phyloP scores from a whole-genome alignment of 306 rosid genomes.

The Fragaria iinumae region DNA sequence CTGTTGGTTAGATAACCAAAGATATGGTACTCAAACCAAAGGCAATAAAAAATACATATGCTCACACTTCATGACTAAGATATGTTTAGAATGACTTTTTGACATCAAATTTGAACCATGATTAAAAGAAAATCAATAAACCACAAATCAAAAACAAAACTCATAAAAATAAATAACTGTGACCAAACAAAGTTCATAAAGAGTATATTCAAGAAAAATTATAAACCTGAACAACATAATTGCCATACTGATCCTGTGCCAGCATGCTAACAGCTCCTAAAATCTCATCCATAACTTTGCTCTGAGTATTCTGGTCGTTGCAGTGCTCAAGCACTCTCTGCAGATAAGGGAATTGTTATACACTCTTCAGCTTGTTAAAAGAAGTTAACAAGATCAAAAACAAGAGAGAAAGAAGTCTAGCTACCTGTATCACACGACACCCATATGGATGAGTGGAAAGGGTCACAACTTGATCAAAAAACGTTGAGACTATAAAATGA shows the following conservation, averaged over 20 bases:
- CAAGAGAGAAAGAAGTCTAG: not conserved
- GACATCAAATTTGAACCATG: not conserved
- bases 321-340: conserved; percentile 98
- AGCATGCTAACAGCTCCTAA: conserved; percentile 90
- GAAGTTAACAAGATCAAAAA: not conserved
- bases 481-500: conserved; percentile 75
- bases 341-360: conserved; percentile 16
- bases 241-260: conserved; percentile 98
- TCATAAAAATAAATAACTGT: not conserved
- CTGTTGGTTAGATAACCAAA: not conserved
- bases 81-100: not conserved
- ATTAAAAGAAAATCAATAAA: not conserved
- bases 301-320: conserved; percentile 57
- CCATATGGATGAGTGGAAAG: conserved; percentile 97
- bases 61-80: not conserved
- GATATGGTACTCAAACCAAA: not conserved
- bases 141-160: not conserved
- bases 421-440: conserved; percentile 91
- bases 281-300: conserved; percentile 90
- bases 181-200: not conserved
- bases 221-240: conserved; percentile 91
- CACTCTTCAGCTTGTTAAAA: not conserved
- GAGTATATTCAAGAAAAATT: conserved; percentile 16
- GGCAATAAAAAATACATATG: not conserved
- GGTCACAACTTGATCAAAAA: conserved; percentile 82